A percentile compares a stretch with the other conserved stretches of the same genome.
Conservation (phyloP, 768 basidiomycete genomes). For the Termitomyces sp. region DNA sequence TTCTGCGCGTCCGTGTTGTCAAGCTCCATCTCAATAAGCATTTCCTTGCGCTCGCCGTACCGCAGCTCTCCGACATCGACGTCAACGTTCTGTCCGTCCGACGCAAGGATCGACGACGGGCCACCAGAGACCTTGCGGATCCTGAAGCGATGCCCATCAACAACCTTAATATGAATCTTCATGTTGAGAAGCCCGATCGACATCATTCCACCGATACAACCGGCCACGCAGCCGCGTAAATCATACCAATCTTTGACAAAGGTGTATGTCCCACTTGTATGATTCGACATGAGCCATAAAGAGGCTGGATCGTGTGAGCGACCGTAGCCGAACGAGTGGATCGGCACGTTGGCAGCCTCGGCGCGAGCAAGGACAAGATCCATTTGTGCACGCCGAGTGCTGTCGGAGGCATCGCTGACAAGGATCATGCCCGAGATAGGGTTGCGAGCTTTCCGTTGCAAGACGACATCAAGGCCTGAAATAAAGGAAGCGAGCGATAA, state of each 20-base stretch:
- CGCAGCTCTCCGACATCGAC: slow-evolving; percentile 92
- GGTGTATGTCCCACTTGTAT: slow-evolving; percentile 95
- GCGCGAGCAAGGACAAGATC: slow-evolving; percentile 95
- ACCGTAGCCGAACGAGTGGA: slow-evolving; percentile 96
- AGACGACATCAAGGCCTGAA: slow-evolving; percentile 83
- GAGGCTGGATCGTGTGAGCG: slow-evolving; percentile 97
- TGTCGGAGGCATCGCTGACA: slow-evolving; percentile 90
- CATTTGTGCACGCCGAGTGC: slow-evolving; percentile 93
- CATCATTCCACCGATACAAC: slow-evolving; percentile 96
- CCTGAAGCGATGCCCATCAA: slow-evolving; percentile 86
- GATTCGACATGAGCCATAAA: slow-evolving; percentile 98
- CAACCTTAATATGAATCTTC: slow-evolving; percentile 93
- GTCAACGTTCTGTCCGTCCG: slow-evolving; percentile 94
- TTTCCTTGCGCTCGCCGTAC: slow-evolving; percentile 97
- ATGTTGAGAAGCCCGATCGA: slow-evolving; percentile 89
- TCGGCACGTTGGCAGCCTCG: slow-evolving; percentile 94
- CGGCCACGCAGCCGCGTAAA: slow-evolving; percentile 86
- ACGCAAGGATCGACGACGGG: slow-evolving; percentile 78
- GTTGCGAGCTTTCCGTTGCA: slow-evolving; percentile 92
- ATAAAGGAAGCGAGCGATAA: slow-evolving; percentile 3
- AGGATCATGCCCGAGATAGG: slow-evolving; percentile 89
- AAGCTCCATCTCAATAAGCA: slow-evolving; percentile 93
- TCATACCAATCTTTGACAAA: slow-evolving; percentile 99
- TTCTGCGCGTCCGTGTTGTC: slow-evolving; percentile 66
- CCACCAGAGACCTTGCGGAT: slow-evolving; percentile 95